Conservation (phyloP, 306 rosid genomes). For the Spatholobus suberectus region DNA sequence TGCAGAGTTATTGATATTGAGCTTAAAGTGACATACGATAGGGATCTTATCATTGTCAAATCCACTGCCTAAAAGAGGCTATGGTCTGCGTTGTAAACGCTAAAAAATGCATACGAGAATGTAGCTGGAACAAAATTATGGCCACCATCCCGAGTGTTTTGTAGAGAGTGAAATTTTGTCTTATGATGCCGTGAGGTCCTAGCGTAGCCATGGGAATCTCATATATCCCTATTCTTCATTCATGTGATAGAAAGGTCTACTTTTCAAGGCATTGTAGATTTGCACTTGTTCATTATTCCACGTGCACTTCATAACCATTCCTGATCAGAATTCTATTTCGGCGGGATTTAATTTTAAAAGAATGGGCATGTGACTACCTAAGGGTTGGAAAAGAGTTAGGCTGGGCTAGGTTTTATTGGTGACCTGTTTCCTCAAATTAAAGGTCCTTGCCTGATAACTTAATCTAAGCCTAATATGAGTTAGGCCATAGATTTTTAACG, state of each 20-base stretch:
- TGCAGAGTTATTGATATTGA: slow-evolving; percentile 28
- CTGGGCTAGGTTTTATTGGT: too few species aligned
- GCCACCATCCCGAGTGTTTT: slow-evolving; percentile 29
- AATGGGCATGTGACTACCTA: neutral
- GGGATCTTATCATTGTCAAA: slow-evolving; percentile 1
- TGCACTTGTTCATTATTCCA: neutral
- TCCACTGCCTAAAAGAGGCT: slow-evolving; percentile 18
- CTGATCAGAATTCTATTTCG: neutral
- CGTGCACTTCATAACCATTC: neutral
- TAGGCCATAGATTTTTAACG: too few species aligned
- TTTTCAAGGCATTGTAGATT: neutral
- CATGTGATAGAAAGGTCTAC: neutral
- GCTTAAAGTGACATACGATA: slow-evolving; percentile 2
- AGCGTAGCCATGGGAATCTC: neutral
- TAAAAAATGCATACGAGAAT: slow-evolving; percentile 26
- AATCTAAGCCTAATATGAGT: too few species aligned
- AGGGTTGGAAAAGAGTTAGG: too few species aligned
- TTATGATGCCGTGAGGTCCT: neutral
- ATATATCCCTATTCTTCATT: neutral
- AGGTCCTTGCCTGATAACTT: too few species aligned
- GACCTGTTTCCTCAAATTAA: too few species aligned
- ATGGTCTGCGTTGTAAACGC: slow-evolving; percentile 19
- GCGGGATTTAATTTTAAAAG: neutral
- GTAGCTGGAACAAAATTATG: slow-evolving; percentile 4
- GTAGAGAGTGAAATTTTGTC: slow-evolving; percentile 19